Evolutionary conservation across 2,329 filamentous ascomycete genomes (phyloP).

Genomic region (Venturia effusa): DNA sequence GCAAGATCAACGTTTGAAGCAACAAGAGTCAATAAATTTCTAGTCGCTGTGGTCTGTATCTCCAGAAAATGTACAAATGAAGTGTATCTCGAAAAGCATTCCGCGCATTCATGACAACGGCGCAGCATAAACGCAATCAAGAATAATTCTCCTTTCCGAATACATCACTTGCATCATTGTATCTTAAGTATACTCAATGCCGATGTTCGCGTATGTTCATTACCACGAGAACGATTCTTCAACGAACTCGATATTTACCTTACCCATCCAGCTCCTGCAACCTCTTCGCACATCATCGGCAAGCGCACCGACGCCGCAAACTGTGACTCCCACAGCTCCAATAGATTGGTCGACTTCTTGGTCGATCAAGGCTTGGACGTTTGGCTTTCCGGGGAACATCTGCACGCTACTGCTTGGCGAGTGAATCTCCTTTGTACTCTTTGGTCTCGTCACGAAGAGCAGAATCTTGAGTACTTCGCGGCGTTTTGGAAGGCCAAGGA

Average conservation of each 20-base stretch:
- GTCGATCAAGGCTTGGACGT: conserved; percentile 65
- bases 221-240: conserved; percentile 67
- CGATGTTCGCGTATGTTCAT: neutral
- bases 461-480: conserved; percentile 76
- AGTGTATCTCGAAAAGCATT: neutral
- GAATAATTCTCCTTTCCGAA: neutral
- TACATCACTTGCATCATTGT: neutral
- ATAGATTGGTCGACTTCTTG: conserved; percentile 73
- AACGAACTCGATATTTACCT: conserved; percentile 62
- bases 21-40: neutral
- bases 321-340: conserved; percentile 80
- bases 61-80: neutral
- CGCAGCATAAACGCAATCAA: neutral
- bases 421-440: conserved; percentile 70
- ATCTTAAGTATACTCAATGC: neutral
- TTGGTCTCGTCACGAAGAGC: conserved; percentile 81
- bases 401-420: conserved; percentile 71
- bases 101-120: neutral
- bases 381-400: conserved; percentile 84
- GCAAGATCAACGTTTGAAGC: neutral
- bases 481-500: conserved; percentile 69
- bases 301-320: conserved; percentile 63
- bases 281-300: conserved; percentile 64
- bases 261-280: conserved; percentile 52
- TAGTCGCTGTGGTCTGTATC: neutral